Conservation (phyloP, 2,329 filamentous ascomycete genomes). For the Stachybotrys chartarum region DNA sequence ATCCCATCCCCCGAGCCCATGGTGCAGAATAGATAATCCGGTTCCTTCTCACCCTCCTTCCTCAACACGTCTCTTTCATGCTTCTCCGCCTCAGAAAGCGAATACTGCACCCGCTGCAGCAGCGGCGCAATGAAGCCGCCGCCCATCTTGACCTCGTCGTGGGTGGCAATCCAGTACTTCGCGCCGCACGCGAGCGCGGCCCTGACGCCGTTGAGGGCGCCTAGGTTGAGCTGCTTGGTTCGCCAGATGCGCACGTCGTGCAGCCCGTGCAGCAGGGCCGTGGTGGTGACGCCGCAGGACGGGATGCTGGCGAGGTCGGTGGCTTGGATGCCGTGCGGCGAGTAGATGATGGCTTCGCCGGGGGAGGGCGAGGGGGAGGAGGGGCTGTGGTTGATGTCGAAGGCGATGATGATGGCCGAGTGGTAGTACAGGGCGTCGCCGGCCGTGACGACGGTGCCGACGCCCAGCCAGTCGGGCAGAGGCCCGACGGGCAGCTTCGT, state of each 20-base stretch:
- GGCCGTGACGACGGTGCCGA: constrained; percentile 47
- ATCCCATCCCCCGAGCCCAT: constrained; percentile 49
- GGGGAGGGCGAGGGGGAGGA: constrained; percentile 9
- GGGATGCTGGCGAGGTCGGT: constrained; percentile 34
- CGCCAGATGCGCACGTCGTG: constrained; percentile 48
- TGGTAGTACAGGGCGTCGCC: constrained; percentile 54
- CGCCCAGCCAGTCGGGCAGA: constrained; percentile 54
- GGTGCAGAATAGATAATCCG: constrained; percentile 41
- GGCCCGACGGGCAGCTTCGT: constrained; percentile 11
- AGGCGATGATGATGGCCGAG: constrained; percentile 52
- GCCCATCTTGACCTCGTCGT: constrained; percentile 57
- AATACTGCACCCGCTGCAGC: constrained; percentile 35
- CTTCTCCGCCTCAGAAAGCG: constrained; percentile 32
- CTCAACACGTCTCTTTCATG: constrained; percentile 21
- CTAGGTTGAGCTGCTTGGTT: constrained; percentile 54
- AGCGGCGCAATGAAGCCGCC: constrained; percentile 49
- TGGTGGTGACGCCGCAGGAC: constrained; percentile 35
- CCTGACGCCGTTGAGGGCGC: constrained; percentile 52
- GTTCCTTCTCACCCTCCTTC: constrained; percentile 15
- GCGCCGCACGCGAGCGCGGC: constrained; percentile 45
- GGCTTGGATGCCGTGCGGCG: constrained; percentile 52
- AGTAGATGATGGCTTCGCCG: constrained; percentile 54
- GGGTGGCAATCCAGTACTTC: constrained; percentile 58
- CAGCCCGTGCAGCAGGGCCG: constrained; percentile 57
- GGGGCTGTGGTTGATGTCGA: constrained; percentile 23